Conservation (phyloP, 305 asterid genomes). For the Fraxinus xanthoxyloides region DNA sequence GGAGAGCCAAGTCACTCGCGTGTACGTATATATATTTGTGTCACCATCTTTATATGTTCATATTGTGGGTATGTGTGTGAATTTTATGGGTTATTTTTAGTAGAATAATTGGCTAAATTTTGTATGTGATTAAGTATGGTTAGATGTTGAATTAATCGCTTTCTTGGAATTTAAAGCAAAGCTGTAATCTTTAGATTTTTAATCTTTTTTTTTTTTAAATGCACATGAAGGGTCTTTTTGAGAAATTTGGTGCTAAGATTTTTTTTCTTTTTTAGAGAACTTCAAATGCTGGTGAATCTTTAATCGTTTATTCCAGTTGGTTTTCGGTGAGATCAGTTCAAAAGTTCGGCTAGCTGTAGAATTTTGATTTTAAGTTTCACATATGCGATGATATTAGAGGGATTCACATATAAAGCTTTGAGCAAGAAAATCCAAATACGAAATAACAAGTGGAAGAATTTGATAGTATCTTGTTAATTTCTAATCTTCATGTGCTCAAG, state of each 20-base stretch:
- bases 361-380: neutral
- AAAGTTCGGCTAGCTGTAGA: neutral
- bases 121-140: neutral
- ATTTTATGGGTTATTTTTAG: neutral
- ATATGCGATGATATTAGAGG: neutral
- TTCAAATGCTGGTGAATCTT: neutral
- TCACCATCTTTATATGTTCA: constrained; percentile 15
- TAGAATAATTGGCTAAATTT: neutral
- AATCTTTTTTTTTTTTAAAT: neutral
- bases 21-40: constrained; percentile 41
- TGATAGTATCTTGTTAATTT: neutral
- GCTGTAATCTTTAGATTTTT: neutral
- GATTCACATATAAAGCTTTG: neutral
- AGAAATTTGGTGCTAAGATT: neutral
- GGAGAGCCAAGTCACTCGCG: constrained; percentile 64
- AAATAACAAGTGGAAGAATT: neutral
- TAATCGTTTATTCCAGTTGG: neutral
- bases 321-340: neutral
- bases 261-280: neutral
- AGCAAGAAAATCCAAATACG: neutral
- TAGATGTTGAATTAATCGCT: neutral
- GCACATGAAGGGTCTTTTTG: neutral
- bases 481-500: neutral
- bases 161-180: neutral
- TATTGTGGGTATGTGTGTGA: neutral